phyloP scores from a whole-genome alignment of 305 asterid genomes.

The Fraxinus ornus region DNA sequence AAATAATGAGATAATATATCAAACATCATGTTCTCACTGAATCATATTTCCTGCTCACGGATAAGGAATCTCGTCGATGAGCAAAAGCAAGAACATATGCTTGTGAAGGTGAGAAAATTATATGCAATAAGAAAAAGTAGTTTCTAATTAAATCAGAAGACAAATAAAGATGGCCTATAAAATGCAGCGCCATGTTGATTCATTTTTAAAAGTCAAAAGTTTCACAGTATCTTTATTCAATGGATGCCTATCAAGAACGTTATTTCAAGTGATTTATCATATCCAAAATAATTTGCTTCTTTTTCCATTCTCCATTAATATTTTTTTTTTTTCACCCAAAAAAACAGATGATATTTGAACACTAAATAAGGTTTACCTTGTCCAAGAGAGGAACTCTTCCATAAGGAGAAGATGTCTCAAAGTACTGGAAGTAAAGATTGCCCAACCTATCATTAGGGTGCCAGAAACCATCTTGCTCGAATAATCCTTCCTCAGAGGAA shows the following conservation, averaged over 20 bases:
- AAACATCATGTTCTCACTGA: constrained; percentile 25
- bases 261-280: constrained; percentile 27
- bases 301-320: constrained; percentile 19
- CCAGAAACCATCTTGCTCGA: constrained; percentile 64
- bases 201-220: constrained; percentile 38
- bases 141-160: constrained; percentile 15
- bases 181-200: constrained; percentile 23
- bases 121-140: constrained; percentile 16
- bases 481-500: constrained; percentile 83
- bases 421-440: constrained; percentile 74
- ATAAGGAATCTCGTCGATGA: constrained; percentile 5
- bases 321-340: background rate
- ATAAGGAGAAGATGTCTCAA: constrained; percentile 86
- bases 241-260: constrained; percentile 32
- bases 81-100: constrained; percentile 45
- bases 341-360: background rate
- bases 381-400: constrained; percentile 85
- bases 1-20: constrained; percentile 15
- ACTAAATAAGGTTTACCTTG: constrained; percentile 47
- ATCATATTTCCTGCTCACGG: background rate
- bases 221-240: constrained; percentile 23
- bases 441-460: constrained; percentile 79
- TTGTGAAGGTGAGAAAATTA: constrained; percentile 7
- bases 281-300: constrained; percentile 30
- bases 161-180: constrained; percentile 32